Evolutionary conservation across 345 rosid species (phyloP).

Genomic region (Brassica cretica): DNA sequence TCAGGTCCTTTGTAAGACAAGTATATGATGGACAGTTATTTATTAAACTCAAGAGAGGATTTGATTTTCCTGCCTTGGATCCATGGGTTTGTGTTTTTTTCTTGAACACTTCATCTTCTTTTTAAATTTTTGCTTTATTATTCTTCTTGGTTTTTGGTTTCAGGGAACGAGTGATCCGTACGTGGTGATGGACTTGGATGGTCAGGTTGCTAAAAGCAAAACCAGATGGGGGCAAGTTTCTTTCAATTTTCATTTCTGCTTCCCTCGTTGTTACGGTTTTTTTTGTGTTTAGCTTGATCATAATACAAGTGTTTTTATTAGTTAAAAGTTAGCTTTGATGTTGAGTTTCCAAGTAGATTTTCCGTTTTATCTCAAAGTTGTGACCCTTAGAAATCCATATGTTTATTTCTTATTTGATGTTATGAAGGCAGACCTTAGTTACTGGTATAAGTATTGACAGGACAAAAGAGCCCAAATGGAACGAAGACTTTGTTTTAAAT

Average conservation of each 20-base stretch:
- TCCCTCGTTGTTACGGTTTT: background rate
- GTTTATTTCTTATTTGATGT: background rate
- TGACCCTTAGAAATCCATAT: slow-evolving; percentile 5
- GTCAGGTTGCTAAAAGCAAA: slow-evolving; percentile 82
- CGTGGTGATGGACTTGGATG: slow-evolving; percentile 82
- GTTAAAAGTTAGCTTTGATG: background rate
- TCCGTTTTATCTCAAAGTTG: background rate
- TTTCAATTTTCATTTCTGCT: background rate
- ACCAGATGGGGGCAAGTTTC: slow-evolving; percentile 45
- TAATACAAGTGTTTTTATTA: background rate
- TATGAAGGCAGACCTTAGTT: background rate
- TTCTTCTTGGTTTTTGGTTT: background rate
- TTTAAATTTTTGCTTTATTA: background rate
- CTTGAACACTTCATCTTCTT: background rate
- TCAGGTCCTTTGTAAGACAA: slow-evolving; percentile 82
- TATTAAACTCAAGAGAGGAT: slow-evolving; percentile 70
- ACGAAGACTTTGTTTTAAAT: slow-evolving; percentile 70
- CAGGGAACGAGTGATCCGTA: slow-evolving; percentile 97
- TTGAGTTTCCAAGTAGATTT: background rate
- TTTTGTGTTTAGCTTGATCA: background rate
- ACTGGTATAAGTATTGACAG: slow-evolving; percentile 43
- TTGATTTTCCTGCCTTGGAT: slow-evolving; percentile 87
- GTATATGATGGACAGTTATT: slow-evolving; percentile 83
- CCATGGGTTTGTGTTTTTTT: slow-evolving; percentile 68
- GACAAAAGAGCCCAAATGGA: slow-evolving; percentile 84